Percentiles rank a stretch among this genome's conserved stretches.
phyloP scores from a whole-genome alignment of 768 basidiomycete genomes.

The Mycena chlorophos region DNA sequence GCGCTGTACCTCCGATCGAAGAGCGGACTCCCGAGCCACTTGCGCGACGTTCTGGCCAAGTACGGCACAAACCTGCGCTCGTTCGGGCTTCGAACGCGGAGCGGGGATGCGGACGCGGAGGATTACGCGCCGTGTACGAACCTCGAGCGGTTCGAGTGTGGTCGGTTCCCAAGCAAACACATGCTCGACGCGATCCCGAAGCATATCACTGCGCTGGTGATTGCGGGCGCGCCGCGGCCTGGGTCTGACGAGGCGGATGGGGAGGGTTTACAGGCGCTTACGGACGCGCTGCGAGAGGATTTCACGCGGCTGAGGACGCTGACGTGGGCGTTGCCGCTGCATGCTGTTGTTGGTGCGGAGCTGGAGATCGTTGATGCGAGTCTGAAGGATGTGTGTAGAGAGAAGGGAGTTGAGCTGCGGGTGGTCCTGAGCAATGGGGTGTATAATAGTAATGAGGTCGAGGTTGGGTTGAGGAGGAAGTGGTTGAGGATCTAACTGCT shows the following conservation, averaged over 20 bases:
- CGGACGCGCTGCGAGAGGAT: background rate
- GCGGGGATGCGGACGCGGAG: background rate
- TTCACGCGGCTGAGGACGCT: conserved; percentile 8
- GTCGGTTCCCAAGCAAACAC: conserved; percentile 3
- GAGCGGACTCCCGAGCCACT: background rate
- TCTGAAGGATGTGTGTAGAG: conserved; percentile 1
- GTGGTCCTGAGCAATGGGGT: background rate
- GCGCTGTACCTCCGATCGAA: conserved; percentile 12
- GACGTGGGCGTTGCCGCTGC: conserved; percentile 1
- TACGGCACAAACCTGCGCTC: conserved; percentile 13
- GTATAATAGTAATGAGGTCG: conserved; percentile 12
- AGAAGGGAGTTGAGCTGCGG: conserved; percentile 3
- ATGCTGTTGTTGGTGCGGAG: background rate
- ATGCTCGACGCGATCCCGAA: conserved; percentile 10
- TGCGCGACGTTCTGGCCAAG: background rate
- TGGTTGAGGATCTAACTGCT: conserved; percentile 14
- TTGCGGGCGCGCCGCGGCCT: background rate
- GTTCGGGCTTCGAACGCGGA: conserved; percentile 4
- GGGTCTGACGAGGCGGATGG: background rate
- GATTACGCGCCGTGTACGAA: background rate
- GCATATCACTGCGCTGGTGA: conserved; percentile 6
- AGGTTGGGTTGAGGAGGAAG: conserved; percentile 9
- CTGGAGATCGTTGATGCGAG: background rate
- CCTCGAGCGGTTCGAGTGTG: conserved; percentile 18
- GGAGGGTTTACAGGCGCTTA: background rate